Base-by-base conservation (phyloP, 495 filamentous ascomycete species). In the Penicillium bialowiezense region DNA sequence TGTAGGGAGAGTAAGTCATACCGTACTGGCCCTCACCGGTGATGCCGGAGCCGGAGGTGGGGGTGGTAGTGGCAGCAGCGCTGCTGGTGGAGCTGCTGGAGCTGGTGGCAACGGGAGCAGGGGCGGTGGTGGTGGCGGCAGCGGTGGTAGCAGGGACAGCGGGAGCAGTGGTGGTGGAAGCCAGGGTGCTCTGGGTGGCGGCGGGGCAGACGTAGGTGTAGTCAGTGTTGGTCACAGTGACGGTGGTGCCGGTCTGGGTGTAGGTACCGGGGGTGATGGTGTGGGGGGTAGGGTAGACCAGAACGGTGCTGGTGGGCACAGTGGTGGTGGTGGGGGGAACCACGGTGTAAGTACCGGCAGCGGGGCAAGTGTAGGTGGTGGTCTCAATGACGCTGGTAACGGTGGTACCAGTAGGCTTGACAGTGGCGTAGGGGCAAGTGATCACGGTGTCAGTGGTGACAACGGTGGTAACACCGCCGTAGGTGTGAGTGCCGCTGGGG, bases 1-100 rank as follows among this genome's bases (percentile, higher is more conserved):
- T 73, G 76, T 91, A 97, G 15, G 91, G 89, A 33, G 89, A 90
- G 81, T 96, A 97, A 56, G 93, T 89, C 63, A 97, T 90, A 74
- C 86, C 88, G 85, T 88, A 96, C 63, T 83, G 77, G 68, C 77
- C 67, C 44, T 76, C 77, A 45, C 60, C 51, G 60, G 72, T 73
- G 28, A 44, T 6, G 44, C 52, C 56, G 35, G 48, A 17, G 45
- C 57, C 39, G 47, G 50, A 41, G 55, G 28, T 34, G 46, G 41
- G 34, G 45, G 55, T 35, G 49, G 48, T 50, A 35, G 48, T 46
- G 40, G 60, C 15, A 34, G 39, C 48, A 7, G 58, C 41, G 44
- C 34, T 55, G 29, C 46, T 44, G 42, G 46, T 51, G 31, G n/a
- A n/a, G 51, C 14, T 46, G 36, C 23, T 26, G 23, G 23, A 26